These are phyloP conservation scores for Dalbergia cochinchinensis DNA, from an alignment of 306 rosid genomes.

Conservation along the genomic window DNA sequence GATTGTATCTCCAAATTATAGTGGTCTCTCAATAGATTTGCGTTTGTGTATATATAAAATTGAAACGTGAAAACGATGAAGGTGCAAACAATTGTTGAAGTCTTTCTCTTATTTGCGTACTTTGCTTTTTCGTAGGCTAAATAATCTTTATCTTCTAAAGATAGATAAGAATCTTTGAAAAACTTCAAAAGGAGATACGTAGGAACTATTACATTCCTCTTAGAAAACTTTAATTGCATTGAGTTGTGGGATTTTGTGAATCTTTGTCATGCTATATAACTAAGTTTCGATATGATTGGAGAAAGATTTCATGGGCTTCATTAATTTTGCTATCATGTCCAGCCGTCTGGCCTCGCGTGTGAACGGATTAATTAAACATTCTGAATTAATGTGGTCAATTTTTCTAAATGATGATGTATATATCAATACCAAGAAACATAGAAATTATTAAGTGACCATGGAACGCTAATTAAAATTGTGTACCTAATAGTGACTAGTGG, in stretches of 20 bases:
- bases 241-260: slow-evolving; percentile 29
- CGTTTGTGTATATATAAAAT: background rate
- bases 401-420: too few species aligned
- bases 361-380: slow-evolving; percentile 1
- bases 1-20: slow-evolving; percentile 9
- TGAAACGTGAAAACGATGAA: slow-evolving; percentile 43
- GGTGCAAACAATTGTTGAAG: background rate
- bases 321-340: slow-evolving; percentile 14
- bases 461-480: too few species aligned
- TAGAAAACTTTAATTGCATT: background rate
- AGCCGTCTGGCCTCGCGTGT: slow-evolving; percentile 24
- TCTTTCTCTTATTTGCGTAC: background rate
- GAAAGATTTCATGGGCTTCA: slow-evolving; percentile 37
- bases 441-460: too few species aligned
- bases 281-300: slow-evolving; percentile 23
- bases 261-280: slow-evolving; percentile 29
- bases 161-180: slow-evolving; percentile 40
- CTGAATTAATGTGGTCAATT: too few species aligned
- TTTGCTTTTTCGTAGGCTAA: background rate
- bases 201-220: slow-evolving; percentile 16
- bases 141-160: background rate
- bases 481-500: too few species aligned
- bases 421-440: too few species aligned
- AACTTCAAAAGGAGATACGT: slow-evolving; percentile 22
- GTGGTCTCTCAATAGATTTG: slow-evolving; percentile 26